phyloP scores from a whole-genome alignment of 306 rosid species.

The Cicer yamashitae region DNA sequence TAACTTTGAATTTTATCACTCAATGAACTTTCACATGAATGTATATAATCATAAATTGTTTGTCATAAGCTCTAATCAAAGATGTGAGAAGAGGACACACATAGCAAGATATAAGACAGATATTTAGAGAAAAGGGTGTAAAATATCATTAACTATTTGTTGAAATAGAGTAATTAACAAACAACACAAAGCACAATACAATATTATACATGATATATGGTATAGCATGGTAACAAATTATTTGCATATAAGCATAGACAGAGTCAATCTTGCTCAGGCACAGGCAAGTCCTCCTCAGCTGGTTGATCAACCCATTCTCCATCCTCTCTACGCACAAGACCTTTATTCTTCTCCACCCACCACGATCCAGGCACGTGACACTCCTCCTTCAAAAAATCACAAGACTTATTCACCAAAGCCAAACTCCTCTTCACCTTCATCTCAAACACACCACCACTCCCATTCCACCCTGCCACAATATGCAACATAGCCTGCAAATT shows the following conservation, averaged over 20 bases:
- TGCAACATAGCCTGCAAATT: constrained; percentile 76
- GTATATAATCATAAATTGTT: no score
- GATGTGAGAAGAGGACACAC: no score
- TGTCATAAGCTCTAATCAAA: no score
- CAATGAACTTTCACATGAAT: no score
- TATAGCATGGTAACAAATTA: neutral
- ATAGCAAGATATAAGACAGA: no score
- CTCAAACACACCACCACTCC: constrained; percentile 53
- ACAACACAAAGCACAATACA: neutral
- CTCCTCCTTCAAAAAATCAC: constrained; percentile 55
- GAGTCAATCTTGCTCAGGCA: constrained; percentile 52
- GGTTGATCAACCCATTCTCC: constrained; percentile 68
- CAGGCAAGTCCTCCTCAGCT: constrained; percentile 63
- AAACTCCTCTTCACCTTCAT: constrained; percentile 68
- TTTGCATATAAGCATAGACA: neutral
- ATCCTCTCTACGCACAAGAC: constrained; percentile 58
- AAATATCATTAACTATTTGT: neutral
- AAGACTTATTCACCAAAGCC: constrained; percentile 70
- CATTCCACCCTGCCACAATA: constrained; percentile 83
- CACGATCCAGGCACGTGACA: constrained; percentile 54
- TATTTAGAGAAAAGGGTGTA: neutral
- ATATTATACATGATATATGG: neutral
- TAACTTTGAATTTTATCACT: no score
- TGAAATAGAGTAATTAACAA: neutral
- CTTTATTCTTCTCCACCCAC: constrained; percentile 83